Base-by-base conservation (phyloP, 2,329 filamentous ascomycete species). In the Pseudogymnoascus sp. region DNA sequence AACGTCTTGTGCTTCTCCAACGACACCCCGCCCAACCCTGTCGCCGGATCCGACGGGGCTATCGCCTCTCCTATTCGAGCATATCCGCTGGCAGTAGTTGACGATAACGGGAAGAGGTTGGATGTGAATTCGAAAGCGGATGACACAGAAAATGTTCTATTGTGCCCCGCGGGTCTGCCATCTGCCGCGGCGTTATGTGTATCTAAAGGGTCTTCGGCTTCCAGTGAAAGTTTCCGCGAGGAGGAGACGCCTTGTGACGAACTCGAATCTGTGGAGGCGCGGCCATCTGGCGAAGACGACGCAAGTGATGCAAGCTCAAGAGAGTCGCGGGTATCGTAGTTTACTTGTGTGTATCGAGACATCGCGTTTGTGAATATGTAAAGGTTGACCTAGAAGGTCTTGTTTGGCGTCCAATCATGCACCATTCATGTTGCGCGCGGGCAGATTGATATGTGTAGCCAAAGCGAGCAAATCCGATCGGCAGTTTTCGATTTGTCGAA, bases 91-190 rank as follows among this genome's bases (percentile, higher is more conserved):
- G 82, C 85, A 3, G 88, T 80, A 1, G 91, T 93, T 56, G 93
- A 92, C 61, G 91, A 95, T 59, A 99, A 80, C 0, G 95, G 95
- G 71, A 97, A 97, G 49, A 99, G 82, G 70, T 92, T 96, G 63
- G 89, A 86, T n/a, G 90, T 88, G 74, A 97, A 97, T 77, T 97
- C 93, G 76, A 99, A 99, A 62, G 90, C 91, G 5, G 93, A 97
- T 9, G 90, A 91, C 56, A 96, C 85, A 9, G 93, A 97, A 77
- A 93, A 96, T 16, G 91, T 89, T 66, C 93, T 88, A 64, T 75
- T 77, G 71, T 81, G 81, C 25, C 76, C 71, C 71, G 73, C 74
- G 66, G 74, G 68, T 60, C 71, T 66, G 3, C 65, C 66, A 56
- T 69, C 75, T 14, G 75, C 75, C 31, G 79, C 84, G 61, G 78